These are phyloP conservation scores for Lolium rigidum DNA, from an alignment of 176 grass and related monocot species.

Conservation along the genomic window DNA sequence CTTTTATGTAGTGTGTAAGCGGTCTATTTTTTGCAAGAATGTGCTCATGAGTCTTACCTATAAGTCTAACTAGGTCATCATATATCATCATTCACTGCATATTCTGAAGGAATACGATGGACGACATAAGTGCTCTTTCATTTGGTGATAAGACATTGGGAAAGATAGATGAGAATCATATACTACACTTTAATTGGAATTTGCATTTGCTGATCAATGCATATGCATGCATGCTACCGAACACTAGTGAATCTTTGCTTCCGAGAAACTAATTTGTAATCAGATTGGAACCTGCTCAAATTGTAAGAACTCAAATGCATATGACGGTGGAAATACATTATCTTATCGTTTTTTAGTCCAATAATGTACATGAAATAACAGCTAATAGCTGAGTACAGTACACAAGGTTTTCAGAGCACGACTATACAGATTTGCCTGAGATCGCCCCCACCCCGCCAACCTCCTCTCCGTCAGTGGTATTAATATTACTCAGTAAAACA, in stretches of 20 bases:
- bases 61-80: neutral
- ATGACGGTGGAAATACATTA: neutral
- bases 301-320: neutral
- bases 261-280: neutral
- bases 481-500: neutral
- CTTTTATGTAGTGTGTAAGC: neutral
- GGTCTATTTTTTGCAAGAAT: neutral
- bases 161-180: constrained; percentile 26
- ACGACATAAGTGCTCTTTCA: neutral
- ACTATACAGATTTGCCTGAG: neutral
- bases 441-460: neutral
- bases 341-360: neutral
- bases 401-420: neutral
- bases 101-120: constrained; percentile 4
- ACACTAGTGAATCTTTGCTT: neutral
- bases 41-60: neutral
- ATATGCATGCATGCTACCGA: neutral
- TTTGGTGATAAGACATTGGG: neutral
- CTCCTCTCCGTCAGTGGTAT: neutral
- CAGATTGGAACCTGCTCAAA: neutral
- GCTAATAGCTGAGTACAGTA: neutral
- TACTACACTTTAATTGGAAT: neutral
- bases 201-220: neutral
- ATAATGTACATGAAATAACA: constrained; percentile 47
- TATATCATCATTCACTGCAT: constrained; percentile 6